phyloP scores from a whole-genome alignment of 192 early-diverging fungal genomes.

The Umbelopsis isabellina region DNA sequence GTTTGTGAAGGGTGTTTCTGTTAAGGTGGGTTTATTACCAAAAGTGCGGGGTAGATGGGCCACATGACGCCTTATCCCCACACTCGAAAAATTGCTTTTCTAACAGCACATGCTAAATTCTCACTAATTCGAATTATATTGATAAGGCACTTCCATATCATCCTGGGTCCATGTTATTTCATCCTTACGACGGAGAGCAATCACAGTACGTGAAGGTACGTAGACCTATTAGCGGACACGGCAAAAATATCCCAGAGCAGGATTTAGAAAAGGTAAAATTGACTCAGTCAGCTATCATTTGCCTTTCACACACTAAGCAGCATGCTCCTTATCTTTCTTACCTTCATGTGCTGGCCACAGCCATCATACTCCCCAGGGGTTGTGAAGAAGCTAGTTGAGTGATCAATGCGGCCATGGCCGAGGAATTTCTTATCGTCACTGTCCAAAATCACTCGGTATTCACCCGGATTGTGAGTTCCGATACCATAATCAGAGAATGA shows the following conservation, averaged over 20 bases:
- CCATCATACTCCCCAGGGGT: slow-evolving; percentile 71
- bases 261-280: not conserved
- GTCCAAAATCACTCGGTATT: slow-evolving; percentile 76
- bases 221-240: slow-evolving; percentile 65
- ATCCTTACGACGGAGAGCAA: slow-evolving; percentile 52
- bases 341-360: slow-evolving; percentile 76
- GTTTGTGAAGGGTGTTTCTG: not conserved
- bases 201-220: slow-evolving; percentile 67
- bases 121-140: not conserved
- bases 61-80: slow-evolving; percentile 18
- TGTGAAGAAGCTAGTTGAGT: slow-evolving; percentile 61
- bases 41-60: slow-evolving; percentile 15
- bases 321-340: slow-evolving; percentile 26
- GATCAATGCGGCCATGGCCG: slow-evolving; percentile 81
- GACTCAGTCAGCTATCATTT: not conserved
- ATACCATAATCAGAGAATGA: slow-evolving; percentile 89
- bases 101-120: not conserved
- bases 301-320: slow-evolving; percentile 13
- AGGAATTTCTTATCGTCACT: slow-evolving; percentile 78
- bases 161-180: slow-evolving; percentile 14
- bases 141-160: slow-evolving; percentile 19
- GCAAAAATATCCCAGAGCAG: not conserved
- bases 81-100: not conserved
- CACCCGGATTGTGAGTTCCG: slow-evolving; percentile 71
- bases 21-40: slow-evolving; percentile 6